Evolutionary conservation across 768 basidiomycete genomes (phyloP), one percentile per base, ranked within the genome.

Genomic region (Pulveroboletus ravenelii): DNA sequence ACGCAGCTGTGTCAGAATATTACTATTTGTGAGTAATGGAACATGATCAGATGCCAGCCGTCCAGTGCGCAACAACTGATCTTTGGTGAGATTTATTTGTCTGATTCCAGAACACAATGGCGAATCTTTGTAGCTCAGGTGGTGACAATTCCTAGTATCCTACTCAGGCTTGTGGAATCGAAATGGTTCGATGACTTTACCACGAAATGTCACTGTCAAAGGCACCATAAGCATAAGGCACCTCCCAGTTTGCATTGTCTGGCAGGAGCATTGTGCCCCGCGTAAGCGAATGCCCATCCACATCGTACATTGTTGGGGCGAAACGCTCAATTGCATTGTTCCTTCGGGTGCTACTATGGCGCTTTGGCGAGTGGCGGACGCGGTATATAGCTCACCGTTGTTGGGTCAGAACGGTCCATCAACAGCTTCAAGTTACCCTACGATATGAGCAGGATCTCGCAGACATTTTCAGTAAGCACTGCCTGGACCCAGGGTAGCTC

Each of bases 371-470:
- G 56, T 65, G 61, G 62, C 57, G 41, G 56, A 36, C 17, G 48
- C n/a, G 20, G 18, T 69, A 66, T 67, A 62, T 65, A 68, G 51
- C 31, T 23, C 32, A 15, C 23, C 23, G 5, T 46, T 14, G 5
- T 46, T 14, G 44, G 25, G 18, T 34, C 35, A 36, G 40, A 31
- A 41, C 5, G 46, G 18, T 23, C 14, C 42, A 36, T 30, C 31
- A 37, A 27, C 9, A 23, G 10, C 23, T 34, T 50, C 20, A 47
- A 46, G 37, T 36, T 38, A 37, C 14, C 29, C 14, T 10, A 23
- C n/a, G 30, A 29, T 20, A 68, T 66, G 68, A 60, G 66, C 65
- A 63, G 61, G 63, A 51, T 66, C 57, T 68, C 68, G 1, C 61
- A 63, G 54, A 63, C 56, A 6, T 48, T 60, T 51, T 68, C 60